A percentile compares a stretch with the other conserved stretches of the same genome.
These are phyloP conservation scores for Erodium maritimum DNA, from an alignment of 345 rosid species.

Conservation along the genomic window DNA sequence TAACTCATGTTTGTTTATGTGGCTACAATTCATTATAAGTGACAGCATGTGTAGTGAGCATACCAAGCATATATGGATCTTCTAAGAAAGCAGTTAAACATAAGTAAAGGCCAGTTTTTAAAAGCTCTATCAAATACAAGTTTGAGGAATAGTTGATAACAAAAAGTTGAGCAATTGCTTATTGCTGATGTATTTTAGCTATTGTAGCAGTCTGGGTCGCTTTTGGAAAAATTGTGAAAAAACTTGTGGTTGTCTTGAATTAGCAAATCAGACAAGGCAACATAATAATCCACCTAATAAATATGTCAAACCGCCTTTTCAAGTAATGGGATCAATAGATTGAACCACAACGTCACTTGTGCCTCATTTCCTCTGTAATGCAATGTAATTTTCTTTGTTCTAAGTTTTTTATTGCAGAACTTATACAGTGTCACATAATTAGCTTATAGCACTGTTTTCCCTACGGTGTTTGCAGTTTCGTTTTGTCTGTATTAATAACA, in stretches of 20 bases:
- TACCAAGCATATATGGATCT: too few species aligned
- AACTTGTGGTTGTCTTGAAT: neutral
- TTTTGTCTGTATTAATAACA: conserved; percentile 2
- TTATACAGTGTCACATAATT: neutral
- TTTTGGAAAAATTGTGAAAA: neutral
- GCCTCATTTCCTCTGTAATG: neutral
- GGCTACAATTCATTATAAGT: too few species aligned
- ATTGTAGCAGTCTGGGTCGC: too few species aligned
- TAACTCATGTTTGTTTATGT: too few species aligned
- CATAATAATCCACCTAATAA: neutral
- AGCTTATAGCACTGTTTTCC: neutral
- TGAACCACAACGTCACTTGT: neutral
- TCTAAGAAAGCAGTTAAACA: too few species aligned
- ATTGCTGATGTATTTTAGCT: too few species aligned
- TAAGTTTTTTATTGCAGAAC: neutral
- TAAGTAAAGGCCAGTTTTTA: too few species aligned
- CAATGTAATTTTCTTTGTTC: neutral
- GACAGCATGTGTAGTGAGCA: too few species aligned
- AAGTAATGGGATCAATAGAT: neutral
- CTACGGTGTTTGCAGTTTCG: neutral
- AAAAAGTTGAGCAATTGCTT: too few species aligned
- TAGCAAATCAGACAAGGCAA: neutral
- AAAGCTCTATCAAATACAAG: too few species aligned
- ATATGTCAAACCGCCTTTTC: neutral
- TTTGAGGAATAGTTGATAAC: too few species aligned